Base-by-base conservation (phyloP, 805 yeast genomes). In the Candida bentonensis region DNA sequence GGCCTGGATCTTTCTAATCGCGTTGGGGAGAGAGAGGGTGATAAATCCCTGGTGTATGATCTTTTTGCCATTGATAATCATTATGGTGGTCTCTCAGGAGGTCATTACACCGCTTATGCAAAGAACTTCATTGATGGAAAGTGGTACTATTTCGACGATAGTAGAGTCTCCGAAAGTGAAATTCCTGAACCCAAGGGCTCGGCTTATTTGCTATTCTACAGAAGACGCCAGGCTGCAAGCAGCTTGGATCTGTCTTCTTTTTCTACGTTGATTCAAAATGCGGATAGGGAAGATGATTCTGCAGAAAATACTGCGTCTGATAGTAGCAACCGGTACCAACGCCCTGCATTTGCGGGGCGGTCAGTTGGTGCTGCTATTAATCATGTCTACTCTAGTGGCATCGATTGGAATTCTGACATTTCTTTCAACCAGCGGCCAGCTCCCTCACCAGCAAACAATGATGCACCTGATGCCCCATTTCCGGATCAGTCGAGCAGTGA, bases 71-170 rank as follows among this genome's bases (percentile, higher is more conserved):
- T 92, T 21, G 97, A 88, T 59, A 92, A 89, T 59, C 98, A 92
- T 58, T 87, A 72, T 59, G 98, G 97, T 42, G 96, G 96, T 0
- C 67, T 89, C 17, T 96, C 97, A 0, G 97, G 97, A 3, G 97
- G 98, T 1, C 97, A 92, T 65, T 89, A 92, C 61, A 92, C 98
- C 1, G 83, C 97, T 0, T 81, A 78, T 55, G 95, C 75, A 0
- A 82, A 80, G 59, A 88, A 88, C 56, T 79, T 76, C 59, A 68
- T 76, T 39, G 94, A 84, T 55, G 65, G 65, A 20, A 69, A 76
- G 46, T 92, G 97, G 97, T 86, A 87, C 58, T 82, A 87, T 58
- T 89, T 72, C 59, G 88, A 89, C 58, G 98, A 89, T 58, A 78
- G 94, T 1, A 63, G 81, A 25, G 96, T 87, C 1, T 62, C 76